Conservation (phyloP, 1,284 basidiomycete species). For the Sanghuangporus weigelae region DNA sequence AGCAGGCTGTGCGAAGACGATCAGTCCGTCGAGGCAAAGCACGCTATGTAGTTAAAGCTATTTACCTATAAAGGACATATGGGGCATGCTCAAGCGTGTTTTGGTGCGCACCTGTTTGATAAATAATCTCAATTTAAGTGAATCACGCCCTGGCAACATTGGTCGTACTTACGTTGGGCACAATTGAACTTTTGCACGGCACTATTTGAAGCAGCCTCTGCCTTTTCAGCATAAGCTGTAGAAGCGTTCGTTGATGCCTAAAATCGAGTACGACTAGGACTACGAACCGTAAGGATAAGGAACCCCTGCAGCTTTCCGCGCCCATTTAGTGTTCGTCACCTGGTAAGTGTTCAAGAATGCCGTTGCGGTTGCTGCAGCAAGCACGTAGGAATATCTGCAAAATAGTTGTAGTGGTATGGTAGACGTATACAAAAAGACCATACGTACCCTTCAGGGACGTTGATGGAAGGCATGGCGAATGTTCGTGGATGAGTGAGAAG, state of each 20-base stretch:
- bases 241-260: not conserved
- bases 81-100: slow-evolving; percentile 66
- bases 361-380: slow-evolving; percentile 46
- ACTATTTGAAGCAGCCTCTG: slow-evolving; percentile 33
- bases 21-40: slow-evolving; percentile 1
- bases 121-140: not conserved
- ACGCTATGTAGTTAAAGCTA: slow-evolving; percentile 9
- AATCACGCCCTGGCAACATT: not conserved
- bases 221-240: slow-evolving; percentile 50
- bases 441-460: slow-evolving; percentile 33
- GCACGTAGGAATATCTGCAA: slow-evolving; percentile 45
- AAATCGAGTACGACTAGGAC: not conserved
- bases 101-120: slow-evolving; percentile 54
- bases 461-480: slow-evolving; percentile 28
- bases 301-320: slow-evolving; percentile 52
- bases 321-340: slow-evolving; percentile 37
- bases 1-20: slow-evolving; percentile 38
- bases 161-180: slow-evolving; percentile 45
- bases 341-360: slow-evolving; percentile 49
- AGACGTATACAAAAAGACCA: not conserved
- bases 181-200: slow-evolving; percentile 44
- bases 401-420: not conserved
- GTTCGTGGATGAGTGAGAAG: not conserved
- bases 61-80: slow-evolving; percentile 39
- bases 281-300: slow-evolving; percentile 56